Base-by-base conservation (phyloP, 306 rosid species). In the Inga leiocalycina region DNA sequence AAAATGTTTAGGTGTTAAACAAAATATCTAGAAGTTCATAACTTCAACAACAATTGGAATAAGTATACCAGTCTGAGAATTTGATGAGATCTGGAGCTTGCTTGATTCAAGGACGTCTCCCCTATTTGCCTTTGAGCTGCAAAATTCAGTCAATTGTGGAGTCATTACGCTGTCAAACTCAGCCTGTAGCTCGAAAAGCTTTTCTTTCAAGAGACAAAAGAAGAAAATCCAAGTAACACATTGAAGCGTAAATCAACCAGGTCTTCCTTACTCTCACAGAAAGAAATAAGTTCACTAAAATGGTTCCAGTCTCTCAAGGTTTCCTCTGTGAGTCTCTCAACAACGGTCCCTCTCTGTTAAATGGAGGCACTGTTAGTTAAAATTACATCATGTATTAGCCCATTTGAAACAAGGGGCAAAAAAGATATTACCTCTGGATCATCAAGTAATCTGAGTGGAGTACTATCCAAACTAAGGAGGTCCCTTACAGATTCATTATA, bases 1-100 rank as follows among this genome's bases (percentile, higher is more conserved):
- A 71, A 79, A 57, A 86, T 84, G 67, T 59, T n/a, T 59, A 82
- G 44, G 56, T 71, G 56, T 43, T 46, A 3, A 48, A 74, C 51
- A 80, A 59, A 68, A 73, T 9, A 72, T 37, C 82, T 51, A 51
- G 49, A 45, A 83, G 24, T 80, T 68, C 52, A 51, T 43, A 62
- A 20, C 73, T 37, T 49, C 4, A 17, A 66, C 17, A 74, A 80
- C 82, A 79, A 52, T 30, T 32, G 59, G n/a, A 80, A 76, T 39
- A 57, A 54, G 51, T 82, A 52, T 91, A 94, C 99, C 97, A 97
- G 81, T 93, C 97, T 89, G 71, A 97, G 94, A 88, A 97, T 97
- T 89, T 94, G 98, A 94, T 97, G 99, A 76, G 99, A 97, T 89
- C 98, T 91, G 81, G 99, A 97, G 92, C 99, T 97, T 79, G 97